Evolutionary conservation across 164 flowering plant genomes (phyloP).

Genomic region (Berberis vulgaris): DNA sequence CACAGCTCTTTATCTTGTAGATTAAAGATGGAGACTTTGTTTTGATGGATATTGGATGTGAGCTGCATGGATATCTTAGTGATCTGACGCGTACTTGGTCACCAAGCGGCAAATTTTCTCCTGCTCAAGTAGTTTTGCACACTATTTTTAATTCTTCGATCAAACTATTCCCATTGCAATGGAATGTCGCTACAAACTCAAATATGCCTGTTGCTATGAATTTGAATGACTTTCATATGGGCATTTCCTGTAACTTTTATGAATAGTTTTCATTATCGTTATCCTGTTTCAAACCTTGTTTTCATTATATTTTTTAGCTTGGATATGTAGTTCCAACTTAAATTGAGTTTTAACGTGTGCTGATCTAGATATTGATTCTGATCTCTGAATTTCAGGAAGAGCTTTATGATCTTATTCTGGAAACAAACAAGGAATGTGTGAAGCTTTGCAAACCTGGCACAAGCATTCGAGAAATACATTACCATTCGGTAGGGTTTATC

Average conservation of each 20-base stretch:
- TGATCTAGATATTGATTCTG: neutral
- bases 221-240: too few relatives aligned
- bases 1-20: slow-evolving; percentile 25
- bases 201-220: too few relatives aligned
- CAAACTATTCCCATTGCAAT: too few relatives aligned
- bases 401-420: slow-evolving; percentile 73
- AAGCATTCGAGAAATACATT: slow-evolving; percentile 68
- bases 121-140: slow-evolving; percentile 52
- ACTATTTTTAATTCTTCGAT: too few relatives aligned
- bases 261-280: too few relatives aligned
- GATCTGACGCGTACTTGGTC: slow-evolving; percentile 99
- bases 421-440: slow-evolving; percentile 81
- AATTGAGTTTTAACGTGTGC: too few relatives aligned
- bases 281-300: too few relatives aligned
- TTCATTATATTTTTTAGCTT: too few relatives aligned
- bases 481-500: slow-evolving; percentile 52
- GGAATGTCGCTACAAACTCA: too few relatives aligned
- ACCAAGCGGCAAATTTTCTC: slow-evolving; percentile 67
- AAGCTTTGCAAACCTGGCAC: slow-evolving; percentile 83
- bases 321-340: too few relatives aligned
- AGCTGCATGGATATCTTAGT: slow-evolving; percentile 89
- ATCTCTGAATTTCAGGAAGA: slow-evolving; percentile 50
- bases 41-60: slow-evolving; percentile 95
- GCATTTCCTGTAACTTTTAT: too few relatives aligned
- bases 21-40: slow-evolving; percentile 70